These are phyloP conservation scores for Saccharomyces eubayanus DNA, from an alignment of 805 yeast genomes.

Conservation along the genomic window DNA sequence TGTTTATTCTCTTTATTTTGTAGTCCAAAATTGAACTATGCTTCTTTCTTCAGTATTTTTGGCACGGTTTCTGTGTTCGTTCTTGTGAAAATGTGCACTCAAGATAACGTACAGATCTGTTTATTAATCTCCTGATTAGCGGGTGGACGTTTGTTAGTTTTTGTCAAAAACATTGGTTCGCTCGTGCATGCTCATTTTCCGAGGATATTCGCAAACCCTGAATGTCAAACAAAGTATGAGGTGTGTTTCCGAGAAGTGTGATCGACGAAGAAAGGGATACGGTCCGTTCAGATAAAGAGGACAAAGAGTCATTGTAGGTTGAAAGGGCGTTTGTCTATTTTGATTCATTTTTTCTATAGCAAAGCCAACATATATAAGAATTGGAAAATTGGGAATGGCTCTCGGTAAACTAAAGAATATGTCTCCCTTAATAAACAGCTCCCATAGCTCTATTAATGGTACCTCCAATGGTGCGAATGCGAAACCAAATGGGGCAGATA, in stretches of 20 bases:
- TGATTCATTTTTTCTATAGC: neutral
- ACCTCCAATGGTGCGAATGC: conserved; percentile 4
- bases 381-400: neutral
- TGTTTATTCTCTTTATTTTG: too few relatives aligned
- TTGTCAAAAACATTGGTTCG: neutral
- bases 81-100: too few relatives aligned
- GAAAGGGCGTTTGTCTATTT: too few relatives aligned
- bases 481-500: conserved; percentile 11
- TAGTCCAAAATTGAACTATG: too few relatives aligned
- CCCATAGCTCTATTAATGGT: conserved; percentile 33
- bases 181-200: neutral
- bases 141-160: neutral
- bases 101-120: too few relatives aligned
- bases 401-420: neutral
- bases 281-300: neutral
- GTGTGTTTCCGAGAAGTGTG: neutral
- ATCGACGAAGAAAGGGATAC: neutral
- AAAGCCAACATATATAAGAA: neutral
- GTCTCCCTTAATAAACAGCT: conserved; percentile 29
- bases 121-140: neutral
- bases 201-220: neutral
- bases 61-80: too few relatives aligned
- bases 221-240: neutral
- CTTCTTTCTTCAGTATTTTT: too few relatives aligned
- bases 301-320: too few relatives aligned